Base-by-base conservation (phyloP, 441 rosid species). In the Metrosideros polymorpha region DNA sequence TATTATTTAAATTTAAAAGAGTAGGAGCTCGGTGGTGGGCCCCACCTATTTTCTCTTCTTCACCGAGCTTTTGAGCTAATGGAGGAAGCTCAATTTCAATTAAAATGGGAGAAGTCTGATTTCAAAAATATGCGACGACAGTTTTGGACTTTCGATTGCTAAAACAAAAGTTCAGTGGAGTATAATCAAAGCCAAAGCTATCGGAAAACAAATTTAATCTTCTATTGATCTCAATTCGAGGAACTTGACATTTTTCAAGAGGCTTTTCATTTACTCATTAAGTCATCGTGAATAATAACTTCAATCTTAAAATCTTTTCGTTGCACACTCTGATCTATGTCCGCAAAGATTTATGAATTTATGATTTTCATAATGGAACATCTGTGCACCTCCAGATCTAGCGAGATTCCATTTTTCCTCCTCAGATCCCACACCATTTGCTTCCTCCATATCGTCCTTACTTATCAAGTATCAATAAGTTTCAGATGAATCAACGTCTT, bases 221-320 rank as follows among this genome's bases (percentile, higher is more conserved):
- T 12, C 3, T 2, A 0, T 4, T 27, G 17, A 15, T 56, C 61
- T 27, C 4, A 2, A 27, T n/a, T 59, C 0, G 12, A 55, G 4
- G n/a, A 24, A 54, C 24, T 55, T 9, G 59, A 54, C 9, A 55
- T 13, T 55, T 55, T 13, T 0, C 29, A 25, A 24, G 12, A 55
- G 59, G 0, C 29, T 55, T 55, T 45, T 55, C n/a, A n/a, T 55
- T 55, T 6, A 55, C 6, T 55, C 6, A 55, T 57, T 6, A 13
- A 57, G 63, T 13, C 32, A n/a, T 57, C 2, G 9, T 25, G 0
- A n/a, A 5, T 57, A 12, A 13, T 57, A 27, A 15, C 4, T 57
- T n/a, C 32, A 56, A 27, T 56, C 6, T 56, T 6, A n/a, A 56
- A 57, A 12, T n/a, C 24, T 55, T n/a, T 25, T 55, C 47, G 4